These are phyloP conservation scores for Panaeolus cyanescens DNA, from an alignment of 768 basidiomycete species.

Conservation along the genomic window DNA sequence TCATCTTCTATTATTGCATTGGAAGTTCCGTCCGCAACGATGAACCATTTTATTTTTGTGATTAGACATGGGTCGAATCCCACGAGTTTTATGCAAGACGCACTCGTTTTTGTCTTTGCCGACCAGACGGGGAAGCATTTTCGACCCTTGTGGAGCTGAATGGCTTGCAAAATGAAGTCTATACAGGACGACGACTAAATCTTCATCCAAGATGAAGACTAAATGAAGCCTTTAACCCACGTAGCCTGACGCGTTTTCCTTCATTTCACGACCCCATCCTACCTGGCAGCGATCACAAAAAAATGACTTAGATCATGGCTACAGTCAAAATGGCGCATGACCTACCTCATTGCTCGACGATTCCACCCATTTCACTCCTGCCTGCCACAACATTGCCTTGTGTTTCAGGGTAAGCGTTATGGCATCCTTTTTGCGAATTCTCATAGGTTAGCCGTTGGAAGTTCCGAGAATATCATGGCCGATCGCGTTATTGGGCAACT, in stretches of 20 bases:
- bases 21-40: conserved; percentile 2
- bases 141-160: conserved; percentile 1
- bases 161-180: not conserved
- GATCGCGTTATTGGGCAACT: not conserved
- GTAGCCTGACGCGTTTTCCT: not conserved
- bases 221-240: not conserved
- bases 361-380: not conserved
- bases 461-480: not conserved
- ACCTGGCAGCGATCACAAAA: not conserved
- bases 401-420: not conserved
- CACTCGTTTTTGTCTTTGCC: not conserved
- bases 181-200: not conserved
- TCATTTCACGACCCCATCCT: conserved; percentile 1
- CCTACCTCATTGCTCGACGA: not conserved
- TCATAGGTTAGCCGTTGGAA: not conserved
- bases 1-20: conserved; percentile 1
- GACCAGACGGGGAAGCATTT: not conserved
- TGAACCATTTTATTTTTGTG: not conserved
- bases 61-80: conserved; percentile 1
- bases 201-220: not conserved
- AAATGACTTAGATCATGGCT: not conserved
- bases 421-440: not conserved
- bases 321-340: not conserved
- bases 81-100: conserved; percentile 1
- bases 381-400: not conserved